Base-by-base conservation (phyloP, 1,139 yeast species). In the Candida neerlandica region DNA sequence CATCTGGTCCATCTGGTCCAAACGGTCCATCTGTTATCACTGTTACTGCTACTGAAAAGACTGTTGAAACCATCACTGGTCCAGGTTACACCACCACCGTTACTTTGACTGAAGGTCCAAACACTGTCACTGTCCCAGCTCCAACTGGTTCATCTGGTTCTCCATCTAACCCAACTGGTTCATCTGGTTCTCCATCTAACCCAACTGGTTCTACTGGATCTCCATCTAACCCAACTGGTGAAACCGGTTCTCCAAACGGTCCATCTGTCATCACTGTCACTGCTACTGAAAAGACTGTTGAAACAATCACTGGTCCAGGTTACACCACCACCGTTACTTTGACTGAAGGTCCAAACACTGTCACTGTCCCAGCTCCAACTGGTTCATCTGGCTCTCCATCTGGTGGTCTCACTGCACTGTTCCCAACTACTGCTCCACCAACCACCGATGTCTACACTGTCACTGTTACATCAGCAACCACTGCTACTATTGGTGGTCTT, bases 271-370 rank as follows among this genome's bases (percentile, higher is more conserved):
- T 21, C 23, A 21, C 23, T 21, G 23, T 21, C 6, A 21, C 23
- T 21, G 39, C 19, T 14, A 14, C 45, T 18, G 23, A 43, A 43
- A 11, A 32, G 29, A 27, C 27, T 15, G n/a, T 11, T 29, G 14
- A 9, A 11, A 27, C 43, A 4, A 16, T 29, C 9, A 10, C 43
- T 30, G 43, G 37, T 41, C 34, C 41, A 41, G 43, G 43, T 30
- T 41, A 41, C 29, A 41, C 43, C 32, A 26, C 21, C 12, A 43
- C 46, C n/a, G 30, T 34, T 29, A 27, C 43, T 15, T 40, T 40
- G 30, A 40, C 43, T 40, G 10, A 15, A 10, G 43, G 43, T 40
- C 7, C 23, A n/a, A 40, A 40, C 12, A 16, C 16, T 18, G 23
- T 41, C 16, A 10, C 37, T 12, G 15, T 6, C 9, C 27, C 34